phyloP scores from a whole-genome alignment of 768 basidiomycete genomes.

The Leccinum arenicola region DNA sequence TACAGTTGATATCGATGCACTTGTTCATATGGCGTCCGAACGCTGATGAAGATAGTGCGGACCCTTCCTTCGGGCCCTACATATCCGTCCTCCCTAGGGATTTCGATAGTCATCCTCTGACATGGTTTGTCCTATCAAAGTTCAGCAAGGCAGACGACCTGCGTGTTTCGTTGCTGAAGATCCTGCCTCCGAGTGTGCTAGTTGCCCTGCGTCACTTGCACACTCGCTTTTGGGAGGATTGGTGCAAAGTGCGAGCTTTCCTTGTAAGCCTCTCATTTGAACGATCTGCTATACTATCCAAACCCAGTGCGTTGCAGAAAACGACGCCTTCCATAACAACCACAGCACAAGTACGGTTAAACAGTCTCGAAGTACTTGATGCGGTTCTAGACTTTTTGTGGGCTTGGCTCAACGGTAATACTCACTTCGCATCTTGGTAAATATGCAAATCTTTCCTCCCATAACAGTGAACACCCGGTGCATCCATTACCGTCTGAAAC shows the following conservation, averaged over 20 bases:
- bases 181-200: constrained; percentile 48
- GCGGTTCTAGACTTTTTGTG: constrained; percentile 57
- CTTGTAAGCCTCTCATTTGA: constrained; percentile 42
- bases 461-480: constrained; percentile 86
- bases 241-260: constrained; percentile 47
- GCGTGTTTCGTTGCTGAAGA: constrained; percentile 35
- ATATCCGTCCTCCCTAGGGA: constrained; percentile 71
- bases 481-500: constrained; percentile 64
- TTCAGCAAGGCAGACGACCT: constrained; percentile 7
- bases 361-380: constrained; percentile 6
- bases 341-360: neutral
- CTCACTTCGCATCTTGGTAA: constrained; percentile 3
- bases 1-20: constrained; percentile 80
- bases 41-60: constrained; percentile 40
- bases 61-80: constrained; percentile 69
- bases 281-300: neutral
- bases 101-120: constrained; percentile 81
- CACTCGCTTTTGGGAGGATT: constrained; percentile 56
- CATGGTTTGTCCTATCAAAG: constrained; percentile 52
- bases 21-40: constrained; percentile 63
- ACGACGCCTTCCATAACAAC: constrained; percentile 2
- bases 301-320: constrained; percentile 4
- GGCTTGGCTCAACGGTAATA: constrained; percentile 87
- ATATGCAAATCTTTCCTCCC: constrained; percentile 4
- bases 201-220: constrained; percentile 42